Base-by-base conservation (phyloP, 306 rosid genomes). In the Vigna angularis region DNA sequence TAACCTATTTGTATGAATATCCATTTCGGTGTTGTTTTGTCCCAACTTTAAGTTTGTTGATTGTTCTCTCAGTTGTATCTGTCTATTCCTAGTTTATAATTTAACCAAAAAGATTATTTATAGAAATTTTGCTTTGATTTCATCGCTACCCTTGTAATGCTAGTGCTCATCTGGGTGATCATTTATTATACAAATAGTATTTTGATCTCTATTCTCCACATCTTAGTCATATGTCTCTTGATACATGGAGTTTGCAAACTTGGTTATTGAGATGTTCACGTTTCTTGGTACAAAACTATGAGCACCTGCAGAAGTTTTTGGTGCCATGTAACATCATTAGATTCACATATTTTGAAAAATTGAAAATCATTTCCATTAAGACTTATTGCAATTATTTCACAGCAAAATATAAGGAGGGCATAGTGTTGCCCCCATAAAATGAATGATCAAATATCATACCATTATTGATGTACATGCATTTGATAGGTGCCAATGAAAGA, bases 401-500 rank as follows among this genome's bases (percentile, higher is more conserved):
- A 40, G 5, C 32, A 30, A 38, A 64, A 18, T 65, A n/a, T 11
- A 17, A 65, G 10, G 26, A 65, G 6, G 7, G 1, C 28, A 38
- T 16, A 18, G 9, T 17, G 6, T 38, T 17, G n/a, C n/a, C 51
- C 51, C 50, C 51, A 2, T 40, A 40, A 65, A 40, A 32, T 34
- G 75, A 9, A 71, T 71, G 52, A 34, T 53, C 65, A 53, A 36
- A 11, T 13, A 71, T 34, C 34, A 34, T 10, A 15, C 18, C 36
- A 72, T 72, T 36, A 55, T n/a, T 59, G 17, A 26, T 38, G 17
- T 48, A 48, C 50, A 17, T 63, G 72, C 28, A 75, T 50, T 65
- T 64, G 14, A 22, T 65, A 65, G 55, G 32, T 53, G 24, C 34
- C 66, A 66, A 66, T 52, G 45, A 66, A 66, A 76, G 63, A 24